Evolutionary conservation across 2,329 filamentous ascomycete genomes (phyloP).

Genomic region (Thelonectria blattea): DNA sequence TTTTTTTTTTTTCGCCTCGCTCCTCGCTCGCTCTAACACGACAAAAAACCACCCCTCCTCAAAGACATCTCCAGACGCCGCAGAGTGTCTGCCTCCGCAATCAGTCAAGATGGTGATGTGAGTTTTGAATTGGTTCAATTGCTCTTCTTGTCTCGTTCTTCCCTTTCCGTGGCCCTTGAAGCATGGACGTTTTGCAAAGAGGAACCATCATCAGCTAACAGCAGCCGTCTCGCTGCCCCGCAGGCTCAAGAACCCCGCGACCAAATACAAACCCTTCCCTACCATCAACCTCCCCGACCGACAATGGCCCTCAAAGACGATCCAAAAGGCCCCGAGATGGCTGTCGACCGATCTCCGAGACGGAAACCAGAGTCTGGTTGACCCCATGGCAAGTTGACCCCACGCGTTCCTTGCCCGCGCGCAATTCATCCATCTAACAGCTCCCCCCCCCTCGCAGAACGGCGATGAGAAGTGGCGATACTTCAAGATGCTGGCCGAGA

Average conservation of each 20-base stretch:
- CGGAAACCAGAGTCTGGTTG: constrained; percentile 90
- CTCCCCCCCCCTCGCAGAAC: constrained; percentile 59
- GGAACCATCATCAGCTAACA: background rate
- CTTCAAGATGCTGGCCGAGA: constrained; percentile 90
- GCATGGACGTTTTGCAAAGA: background rate
- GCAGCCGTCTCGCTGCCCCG: background rate
- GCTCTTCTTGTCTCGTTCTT: background rate
- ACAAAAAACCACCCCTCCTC: background rate
- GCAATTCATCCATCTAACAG: constrained; percentile 14
- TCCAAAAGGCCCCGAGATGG: constrained; percentile 89
- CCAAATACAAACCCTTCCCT: constrained; percentile 76
- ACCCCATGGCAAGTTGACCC: constrained; percentile 77
- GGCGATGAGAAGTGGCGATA: constrained; percentile 94
- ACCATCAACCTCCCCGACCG: constrained; percentile 66
- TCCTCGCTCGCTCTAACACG: background rate
- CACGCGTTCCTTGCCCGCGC: background rate
- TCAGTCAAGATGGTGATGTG: constrained; percentile 18
- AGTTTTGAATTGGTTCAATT: background rate
- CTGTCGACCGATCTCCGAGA: constrained; percentile 83
- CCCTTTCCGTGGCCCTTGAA: background rate
- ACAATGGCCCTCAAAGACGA: constrained; percentile 82
- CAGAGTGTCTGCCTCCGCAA: constrained; percentile 10
- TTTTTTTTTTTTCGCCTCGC: background rate
- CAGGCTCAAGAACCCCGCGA: constrained; percentile 77
- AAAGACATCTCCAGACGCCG: background rate